Percentiles rank a stretch among this genome's conserved stretches.
Evolutionary conservation across 768 basidiomycete genomes (phyloP).

Genomic region (Macrolepiota dolichaula): DNA sequence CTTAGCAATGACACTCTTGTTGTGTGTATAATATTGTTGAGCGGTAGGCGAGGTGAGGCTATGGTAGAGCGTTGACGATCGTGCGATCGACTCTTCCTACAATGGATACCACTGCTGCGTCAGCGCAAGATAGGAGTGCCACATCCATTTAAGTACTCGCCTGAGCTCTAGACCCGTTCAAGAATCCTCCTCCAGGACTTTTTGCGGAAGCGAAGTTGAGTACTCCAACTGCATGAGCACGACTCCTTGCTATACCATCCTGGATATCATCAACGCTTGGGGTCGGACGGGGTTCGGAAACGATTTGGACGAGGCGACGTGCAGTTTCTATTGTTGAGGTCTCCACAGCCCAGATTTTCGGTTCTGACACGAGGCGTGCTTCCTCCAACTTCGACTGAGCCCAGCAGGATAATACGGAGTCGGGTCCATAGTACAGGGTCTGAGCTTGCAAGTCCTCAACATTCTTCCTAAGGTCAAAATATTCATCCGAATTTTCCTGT

Average conservation of each 20-base stretch:
- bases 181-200: slow-evolving; percentile 68
- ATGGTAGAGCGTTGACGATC: slow-evolving; percentile 64
- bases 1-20: slow-evolving; percentile 33
- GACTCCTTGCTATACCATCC: neutral
- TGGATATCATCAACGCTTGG: neutral
- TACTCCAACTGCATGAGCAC: slow-evolving; percentile 39
- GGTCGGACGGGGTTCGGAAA: neutral
- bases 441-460: slow-evolving; percentile 28
- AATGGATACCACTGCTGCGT: slow-evolving; percentile 14
- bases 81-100: slow-evolving; percentile 73
- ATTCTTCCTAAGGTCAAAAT: slow-evolving; percentile 16
- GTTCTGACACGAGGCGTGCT: neutral
- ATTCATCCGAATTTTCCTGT: neutral
- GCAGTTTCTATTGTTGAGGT: slow-evolving; percentile 51
- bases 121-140: neutral
- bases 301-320: slow-evolving; percentile 20
- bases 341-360: slow-evolving; percentile 38
- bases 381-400: slow-evolving; percentile 1
- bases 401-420: slow-evolving; percentile 47
- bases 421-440: slow-evolving; percentile 49
- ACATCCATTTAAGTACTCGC: slow-evolving; percentile 11
- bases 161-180: slow-evolving; percentile 51
- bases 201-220: slow-evolving; percentile 73
- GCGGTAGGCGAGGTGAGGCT: slow-evolving; percentile 51
- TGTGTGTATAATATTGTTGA: slow-evolving; percentile 54